phyloP scores from a whole-genome alignment of 1,284 basidiomycete genomes.

The Irpex lacteus region DNA sequence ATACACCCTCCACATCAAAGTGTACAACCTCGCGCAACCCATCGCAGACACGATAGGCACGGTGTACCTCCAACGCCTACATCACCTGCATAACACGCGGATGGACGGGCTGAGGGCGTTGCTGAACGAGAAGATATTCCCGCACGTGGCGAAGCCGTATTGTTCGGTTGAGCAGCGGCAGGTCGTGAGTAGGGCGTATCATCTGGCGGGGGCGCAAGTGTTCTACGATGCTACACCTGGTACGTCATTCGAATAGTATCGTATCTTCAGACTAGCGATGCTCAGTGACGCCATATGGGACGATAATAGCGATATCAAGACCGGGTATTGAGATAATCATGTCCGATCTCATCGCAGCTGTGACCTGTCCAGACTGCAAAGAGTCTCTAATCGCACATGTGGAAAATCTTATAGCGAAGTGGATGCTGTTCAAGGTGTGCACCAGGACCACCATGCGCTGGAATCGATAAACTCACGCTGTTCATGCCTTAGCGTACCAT shows the following conservation, averaged over 20 bases:
- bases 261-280: no score
- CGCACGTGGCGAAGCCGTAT: not conserved
- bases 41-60: no score
- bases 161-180: not conserved
- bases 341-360: not conserved
- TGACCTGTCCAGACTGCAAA: not conserved
- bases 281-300: no score
- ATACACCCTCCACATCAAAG: slow-evolving; percentile 31
- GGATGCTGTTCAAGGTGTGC: no score
- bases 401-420: not conserved
- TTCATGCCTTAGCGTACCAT: no score
- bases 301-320: not conserved
- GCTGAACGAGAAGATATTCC: slow-evolving; percentile 18
- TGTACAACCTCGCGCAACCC: slow-evolving; percentile 29
- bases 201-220: not conserved
- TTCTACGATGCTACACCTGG: not conserved
- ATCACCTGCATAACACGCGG: slow-evolving; percentile 37
- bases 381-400: not conserved
- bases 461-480: no score
- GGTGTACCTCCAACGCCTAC: slow-evolving; percentile 36
- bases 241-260: not conserved
- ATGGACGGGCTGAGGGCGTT: slow-evolving; percentile 35
- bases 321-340: not conserved
- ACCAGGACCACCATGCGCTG: no score
- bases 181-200: not conserved